Evolutionary conservation across 352 stramenopile genomes (phyloP).

Genomic region (Globisporangium parvum): DNA sequence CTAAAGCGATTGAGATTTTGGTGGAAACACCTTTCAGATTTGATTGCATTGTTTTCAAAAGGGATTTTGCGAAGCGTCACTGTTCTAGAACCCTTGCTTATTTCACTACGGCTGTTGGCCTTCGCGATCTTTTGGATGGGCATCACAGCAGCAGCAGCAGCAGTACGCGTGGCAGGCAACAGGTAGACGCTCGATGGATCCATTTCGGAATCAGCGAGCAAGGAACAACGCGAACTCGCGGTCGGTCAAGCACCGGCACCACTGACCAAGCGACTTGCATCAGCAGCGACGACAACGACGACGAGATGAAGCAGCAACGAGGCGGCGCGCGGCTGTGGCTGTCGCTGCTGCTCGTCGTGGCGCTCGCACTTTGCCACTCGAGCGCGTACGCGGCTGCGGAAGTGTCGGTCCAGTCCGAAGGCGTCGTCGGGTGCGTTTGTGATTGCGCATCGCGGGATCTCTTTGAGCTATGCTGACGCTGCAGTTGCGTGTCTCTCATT

Average conservation of each 20-base stretch:
- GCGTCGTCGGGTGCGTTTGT: constrained; percentile 31
- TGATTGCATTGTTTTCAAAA: too few relatives aligned
- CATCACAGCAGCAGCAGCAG: not conserved
- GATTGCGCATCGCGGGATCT: not conserved
- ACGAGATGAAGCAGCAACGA: constrained; percentile 10
- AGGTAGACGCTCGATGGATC: not conserved
- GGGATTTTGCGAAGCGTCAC: not conserved
- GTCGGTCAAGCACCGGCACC: not conserved
- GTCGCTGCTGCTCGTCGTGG: constrained; percentile 33
- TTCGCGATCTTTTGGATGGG: not conserved
- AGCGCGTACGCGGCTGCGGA: constrained; percentile 21
- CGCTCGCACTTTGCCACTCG: constrained; percentile 26
- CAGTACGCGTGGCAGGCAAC: not conserved
- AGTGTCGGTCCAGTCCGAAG: constrained; percentile 28
- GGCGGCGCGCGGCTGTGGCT: constrained; percentile 13
- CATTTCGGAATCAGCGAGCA: constrained; percentile 1
- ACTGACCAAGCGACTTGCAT: not conserved
- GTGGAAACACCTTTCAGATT: too few relatives aligned
- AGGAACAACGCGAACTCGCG: too few relatives aligned
- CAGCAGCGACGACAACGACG: not conserved
- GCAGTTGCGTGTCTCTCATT: constrained; percentile 5
- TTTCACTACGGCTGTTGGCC: not conserved
- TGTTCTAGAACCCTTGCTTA: not conserved
- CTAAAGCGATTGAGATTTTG: too few relatives aligned
- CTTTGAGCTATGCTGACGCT: constrained; percentile 12